These are phyloP conservation scores for Pholiota microspora DNA, from an alignment of 768 basidiomycete species.

Conservation along the genomic window DNA sequence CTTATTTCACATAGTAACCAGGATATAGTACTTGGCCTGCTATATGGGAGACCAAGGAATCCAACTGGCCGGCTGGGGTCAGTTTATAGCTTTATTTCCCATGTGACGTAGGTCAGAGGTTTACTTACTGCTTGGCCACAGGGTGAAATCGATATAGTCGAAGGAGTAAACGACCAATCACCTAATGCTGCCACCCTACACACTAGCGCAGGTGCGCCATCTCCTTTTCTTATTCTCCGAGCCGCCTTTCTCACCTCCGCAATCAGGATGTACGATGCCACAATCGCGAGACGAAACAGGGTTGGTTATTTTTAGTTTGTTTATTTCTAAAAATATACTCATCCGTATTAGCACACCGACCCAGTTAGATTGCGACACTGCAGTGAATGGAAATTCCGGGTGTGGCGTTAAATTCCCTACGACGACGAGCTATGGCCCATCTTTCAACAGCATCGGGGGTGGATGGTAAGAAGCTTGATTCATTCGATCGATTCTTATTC, in stretches of 20 bases:
- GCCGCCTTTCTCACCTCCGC: conserved; percentile 28
- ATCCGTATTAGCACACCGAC: conserved; percentile 4
- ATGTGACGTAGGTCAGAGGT: conserved; percentile 15
- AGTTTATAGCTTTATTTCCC: conserved; percentile 1
- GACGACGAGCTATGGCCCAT: conserved; percentile 45
- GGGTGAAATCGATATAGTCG: conserved; percentile 38
- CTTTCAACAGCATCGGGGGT: conserved; percentile 57
- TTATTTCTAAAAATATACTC: background rate
- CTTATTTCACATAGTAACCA: background rate
- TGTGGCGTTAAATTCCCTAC: conserved; percentile 43
- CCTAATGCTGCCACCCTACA: conserved; percentile 31
- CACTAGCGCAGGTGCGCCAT: conserved; percentile 38
- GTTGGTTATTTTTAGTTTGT: conserved; percentile 23
- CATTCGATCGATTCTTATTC: background rate
- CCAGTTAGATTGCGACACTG: conserved; percentile 41
- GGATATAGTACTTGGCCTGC: conserved; percentile 40
- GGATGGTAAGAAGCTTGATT: conserved; percentile 42
- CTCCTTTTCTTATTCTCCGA: conserved; percentile 31
- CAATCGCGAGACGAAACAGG: conserved; percentile 38
- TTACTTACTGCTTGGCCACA: conserved; percentile 17
- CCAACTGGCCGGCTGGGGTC: conserved; percentile 44
- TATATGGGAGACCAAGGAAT: conserved; percentile 47
- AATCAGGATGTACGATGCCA: conserved; percentile 28
- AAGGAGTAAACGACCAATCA: conserved; percentile 33
- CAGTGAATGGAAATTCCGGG: conserved; percentile 45